phyloP scores from a whole-genome alignment of 371 early-diverging fungal genomes.

The Nematocida ausubeli region DNA sequence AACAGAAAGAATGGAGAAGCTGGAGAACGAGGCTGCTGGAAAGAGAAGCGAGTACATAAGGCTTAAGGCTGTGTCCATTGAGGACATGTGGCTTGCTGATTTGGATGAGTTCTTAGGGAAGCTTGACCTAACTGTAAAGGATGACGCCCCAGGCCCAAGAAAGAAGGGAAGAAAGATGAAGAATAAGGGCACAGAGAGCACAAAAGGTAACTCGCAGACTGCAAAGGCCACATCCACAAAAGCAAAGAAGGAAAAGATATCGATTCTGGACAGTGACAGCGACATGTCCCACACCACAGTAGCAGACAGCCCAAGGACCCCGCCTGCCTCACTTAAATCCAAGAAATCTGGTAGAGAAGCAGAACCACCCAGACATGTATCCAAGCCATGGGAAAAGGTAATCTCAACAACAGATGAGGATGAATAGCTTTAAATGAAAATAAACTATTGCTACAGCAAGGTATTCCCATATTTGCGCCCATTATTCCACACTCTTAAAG shows the following conservation, averaged over 20 bases:
- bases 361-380: neutral
- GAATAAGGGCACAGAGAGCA: neutral
- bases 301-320: neutral
- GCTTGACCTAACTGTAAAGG: neutral
- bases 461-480: too few relatives aligned
- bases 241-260: neutral
- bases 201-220: neutral
- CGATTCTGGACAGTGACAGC: conserved; percentile 15
- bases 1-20: conserved; percentile 77
- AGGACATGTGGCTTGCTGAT: conserved; percentile 84
- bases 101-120: conserved; percentile 67
- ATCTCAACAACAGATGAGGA: neutral
- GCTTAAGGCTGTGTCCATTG: conserved; percentile 72
- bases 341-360: neutral
- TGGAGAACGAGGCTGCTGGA: conserved; percentile 72
- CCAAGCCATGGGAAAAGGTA: neutral
- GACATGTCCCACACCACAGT: conserved; percentile 5
- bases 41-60: conserved; percentile 74
- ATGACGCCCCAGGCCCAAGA: neutral
- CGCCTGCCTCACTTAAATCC: neutral
- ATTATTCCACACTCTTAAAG: too few relatives aligned
- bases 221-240: neutral
- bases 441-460: too few relatives aligned
- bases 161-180: conserved; percentile 23
- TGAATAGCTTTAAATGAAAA: conserved; percentile 1